A percentile compares a stretch with the other conserved stretches of the same genome.
Evolutionary conservation across 208 protist genomes (phyloP).

Genomic region (Leishmania amazonensis): DNA sequence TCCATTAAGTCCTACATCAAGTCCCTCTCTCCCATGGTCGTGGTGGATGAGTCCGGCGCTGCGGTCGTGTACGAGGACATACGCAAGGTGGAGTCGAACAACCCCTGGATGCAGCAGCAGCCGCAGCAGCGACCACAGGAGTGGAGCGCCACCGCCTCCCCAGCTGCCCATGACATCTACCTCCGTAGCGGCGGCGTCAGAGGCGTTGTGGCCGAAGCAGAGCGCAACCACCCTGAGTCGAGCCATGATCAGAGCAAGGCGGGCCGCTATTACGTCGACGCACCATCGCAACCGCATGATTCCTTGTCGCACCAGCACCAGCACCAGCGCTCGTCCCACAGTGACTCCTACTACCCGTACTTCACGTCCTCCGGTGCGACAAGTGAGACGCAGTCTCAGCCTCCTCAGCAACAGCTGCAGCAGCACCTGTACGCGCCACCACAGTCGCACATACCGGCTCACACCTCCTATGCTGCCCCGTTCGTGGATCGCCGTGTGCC

Average conservation of each 20-base stretch:
- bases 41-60: not conserved
- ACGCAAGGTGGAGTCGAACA: not conserved
- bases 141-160: not conserved
- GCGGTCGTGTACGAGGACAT: slow-evolving; percentile 8
- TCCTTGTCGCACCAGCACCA: not conserved
- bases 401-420: not conserved
- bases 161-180: slow-evolving; percentile 1
- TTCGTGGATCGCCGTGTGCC: slow-evolving; percentile 29
- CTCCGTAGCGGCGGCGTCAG: not conserved
- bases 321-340: not conserved
- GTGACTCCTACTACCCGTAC: slow-evolving; percentile 5
- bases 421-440: slow-evolving; percentile 18
- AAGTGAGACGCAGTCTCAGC: slow-evolving; percentile 1
- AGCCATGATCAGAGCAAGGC: not conserved
- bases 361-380: slow-evolving; percentile 1
- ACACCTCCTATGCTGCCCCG: not conserved
- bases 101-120: not conserved
- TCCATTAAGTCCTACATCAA: slow-evolving; percentile 10
- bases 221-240: not conserved
- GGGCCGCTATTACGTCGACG: not conserved
- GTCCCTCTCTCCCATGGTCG: slow-evolving; percentile 10
- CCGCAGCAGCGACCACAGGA: not conserved
- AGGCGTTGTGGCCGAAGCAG: not conserved
- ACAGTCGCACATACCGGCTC: not conserved
- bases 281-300: not conserved